Base-by-base conservation (phyloP, 805 yeast species). In the Hermanozyma aechmeae region DNA sequence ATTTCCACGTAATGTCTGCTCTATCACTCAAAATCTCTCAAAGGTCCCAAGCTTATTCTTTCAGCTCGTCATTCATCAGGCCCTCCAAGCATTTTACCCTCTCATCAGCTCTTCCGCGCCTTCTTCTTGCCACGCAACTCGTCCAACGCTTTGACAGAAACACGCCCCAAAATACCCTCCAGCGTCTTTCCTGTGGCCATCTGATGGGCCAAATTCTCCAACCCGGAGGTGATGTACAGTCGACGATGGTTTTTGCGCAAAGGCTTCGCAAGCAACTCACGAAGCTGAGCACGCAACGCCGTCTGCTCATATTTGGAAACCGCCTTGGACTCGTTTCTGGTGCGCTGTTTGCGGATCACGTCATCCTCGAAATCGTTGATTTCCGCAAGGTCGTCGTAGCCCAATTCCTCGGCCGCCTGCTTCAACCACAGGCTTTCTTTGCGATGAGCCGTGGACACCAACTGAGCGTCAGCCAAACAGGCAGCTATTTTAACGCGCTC, bases 331-430 rank as follows among this genome's bases (percentile, higher is more conserved):
- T 60, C 61, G 25, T 56, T 50, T 30, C 73, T 64, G 45, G 71
- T 72, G 32, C 65, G 65, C 42, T 82, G 69, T 46, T 76, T 75
- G 38, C 71, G 72, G 29, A 81, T 54, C 24, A 71, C 64, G 37
- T 76, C 84, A 40, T 77, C 87, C 35, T 78, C 86, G 33, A 58
- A 61, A 14, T 51, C 52, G 30, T 73, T 86, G 25, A 80, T 57
- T 32, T 79, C 87, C 25, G 71, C 61, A 30, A 75, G 54, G 28
- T 76, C 65, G 20, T 82, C 96, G 23, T 87, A 56, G 6, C 95
- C 98, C 32, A 92, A 64, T 28, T 92, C 98, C 30, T 81, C 92
- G 0, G 97, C 97, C 0, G 96, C 96, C 47, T 84, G 76, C 34
- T 73, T 70, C 35, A 86, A 62, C 96, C 97, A 86, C 15, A 73